Conservation (phyloP, 1,139 yeast genomes). For the Hansenula lynferdii region DNA sequence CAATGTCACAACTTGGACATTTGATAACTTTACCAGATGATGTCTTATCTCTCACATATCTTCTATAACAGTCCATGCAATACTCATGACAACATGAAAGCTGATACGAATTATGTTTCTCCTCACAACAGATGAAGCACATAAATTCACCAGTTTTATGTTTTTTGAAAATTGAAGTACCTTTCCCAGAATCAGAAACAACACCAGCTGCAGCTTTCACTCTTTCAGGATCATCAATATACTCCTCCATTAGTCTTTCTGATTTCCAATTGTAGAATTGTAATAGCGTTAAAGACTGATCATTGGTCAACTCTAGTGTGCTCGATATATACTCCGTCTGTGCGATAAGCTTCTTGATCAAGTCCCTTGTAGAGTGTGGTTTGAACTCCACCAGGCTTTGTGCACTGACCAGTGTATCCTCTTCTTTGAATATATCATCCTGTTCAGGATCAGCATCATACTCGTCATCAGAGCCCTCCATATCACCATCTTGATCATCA, state of each 20-base stretch:
- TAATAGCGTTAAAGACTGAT: constrained; percentile 48
- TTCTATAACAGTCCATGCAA: constrained; percentile 63
- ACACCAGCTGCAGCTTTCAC: constrained; percentile 49
- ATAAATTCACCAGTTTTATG: constrained; percentile 29
- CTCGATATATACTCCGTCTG: constrained; percentile 21
- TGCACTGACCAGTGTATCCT: constrained; percentile 7
- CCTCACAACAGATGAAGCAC: constrained; percentile 74
- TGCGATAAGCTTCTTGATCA: constrained; percentile 12
- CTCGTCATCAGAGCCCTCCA: constrained; percentile 5
- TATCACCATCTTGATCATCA: too few species aligned
- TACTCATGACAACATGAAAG: constrained; percentile 66
- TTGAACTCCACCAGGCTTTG: constrained; percentile 13
- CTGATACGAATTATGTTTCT: constrained; percentile 39
- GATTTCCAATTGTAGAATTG: constrained; percentile 69
- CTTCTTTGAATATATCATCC: constrained; percentile 4
- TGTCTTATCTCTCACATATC: constrained; percentile 50
- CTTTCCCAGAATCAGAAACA: constrained; percentile 13
- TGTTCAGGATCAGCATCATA: constrained; percentile 13
- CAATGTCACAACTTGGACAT: constrained; percentile 54
- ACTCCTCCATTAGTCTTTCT: constrained; percentile 64
- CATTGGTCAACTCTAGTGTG: constrained; percentile 32
- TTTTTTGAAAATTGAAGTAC: constrained; percentile 13
- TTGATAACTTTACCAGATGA: constrained; percentile 51
- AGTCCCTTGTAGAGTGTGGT: constrained; percentile 16
- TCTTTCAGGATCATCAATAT: constrained; percentile 47